These are phyloP conservation scores for Backusella westeae DNA, from an alignment of 192 early-diverging fungal genomes.

Conservation along the genomic window DNA sequence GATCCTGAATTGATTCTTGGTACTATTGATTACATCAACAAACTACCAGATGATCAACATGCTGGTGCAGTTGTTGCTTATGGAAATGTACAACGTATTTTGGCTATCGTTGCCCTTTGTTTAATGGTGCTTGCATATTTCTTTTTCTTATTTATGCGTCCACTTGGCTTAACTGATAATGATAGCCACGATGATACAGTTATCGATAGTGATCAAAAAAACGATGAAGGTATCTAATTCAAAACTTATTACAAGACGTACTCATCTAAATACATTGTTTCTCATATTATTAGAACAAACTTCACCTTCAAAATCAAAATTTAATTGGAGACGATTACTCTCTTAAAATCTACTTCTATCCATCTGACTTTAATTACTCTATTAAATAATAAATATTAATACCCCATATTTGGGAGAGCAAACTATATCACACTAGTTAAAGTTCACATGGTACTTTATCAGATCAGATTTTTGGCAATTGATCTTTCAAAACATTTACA, in stretches of 20 bases:
- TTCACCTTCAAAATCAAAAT: neutral
- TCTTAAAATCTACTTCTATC: neutral
- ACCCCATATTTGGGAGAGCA: neutral
- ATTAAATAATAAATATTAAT: neutral
- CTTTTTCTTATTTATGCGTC: constrained; percentile 6
- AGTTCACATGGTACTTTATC: neutral
- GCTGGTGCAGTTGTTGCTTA: constrained; percentile 14
- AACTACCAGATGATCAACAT: constrained; percentile 11
- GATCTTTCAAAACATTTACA: neutral
- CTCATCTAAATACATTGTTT: neutral
- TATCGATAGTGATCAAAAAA: neutral
- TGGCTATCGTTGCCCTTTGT: constrained; percentile 10
- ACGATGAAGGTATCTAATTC: neutral
- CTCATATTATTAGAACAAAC: neutral
- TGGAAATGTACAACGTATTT: constrained; percentile 15
- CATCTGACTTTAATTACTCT: neutral
- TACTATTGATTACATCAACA: neutral
- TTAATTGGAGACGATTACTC: neutral
- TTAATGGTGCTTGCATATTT: neutral
- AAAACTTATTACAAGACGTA: neutral
- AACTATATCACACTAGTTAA: neutral
- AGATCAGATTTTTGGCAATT: neutral
- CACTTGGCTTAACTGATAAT: neutral
- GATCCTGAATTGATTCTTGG: neutral
- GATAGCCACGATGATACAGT: neutral